Evolutionary conservation across 1,139 yeast genomes (phyloP).

Genomic region (Nakaseomyces bracarensis): DNA sequence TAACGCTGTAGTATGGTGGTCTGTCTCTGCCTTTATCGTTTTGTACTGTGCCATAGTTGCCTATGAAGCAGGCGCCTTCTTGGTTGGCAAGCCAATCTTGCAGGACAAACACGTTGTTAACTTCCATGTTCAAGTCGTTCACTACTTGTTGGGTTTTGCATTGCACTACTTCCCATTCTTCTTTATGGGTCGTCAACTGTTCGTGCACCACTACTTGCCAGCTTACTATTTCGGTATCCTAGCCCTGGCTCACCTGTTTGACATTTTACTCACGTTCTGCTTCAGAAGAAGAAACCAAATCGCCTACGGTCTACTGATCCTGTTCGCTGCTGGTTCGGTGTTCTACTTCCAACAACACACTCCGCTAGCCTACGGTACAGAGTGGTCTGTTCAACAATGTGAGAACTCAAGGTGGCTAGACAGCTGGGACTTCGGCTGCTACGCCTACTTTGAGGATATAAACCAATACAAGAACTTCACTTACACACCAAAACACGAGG

Average conservation of each 20-base stretch:
- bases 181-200: conserved; percentile 88
- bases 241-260: conserved; percentile 75
- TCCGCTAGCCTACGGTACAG: conserved; percentile 66
- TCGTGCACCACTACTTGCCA: conserved; percentile 87
- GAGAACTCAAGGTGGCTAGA: conserved; percentile 47
- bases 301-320: conserved; percentile 40
- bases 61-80: conserved; percentile 65
- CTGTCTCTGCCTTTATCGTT: conserved; percentile 51
- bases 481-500: not conserved
- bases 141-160: conserved; percentile 72
- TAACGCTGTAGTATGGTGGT: conserved; percentile 87
- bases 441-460: conserved; percentile 33
- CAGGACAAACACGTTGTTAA: conserved; percentile 50
- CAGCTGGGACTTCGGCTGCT: conserved; percentile 85
- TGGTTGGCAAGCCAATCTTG: conserved; percentile 47
- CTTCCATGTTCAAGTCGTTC: conserved; percentile 62
- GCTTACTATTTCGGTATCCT: conserved; percentile 83
- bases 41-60: conserved; percentile 47
- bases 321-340: conserved; percentile 44
- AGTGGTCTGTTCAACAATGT: conserved; percentile 73
- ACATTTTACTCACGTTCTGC: conserved; percentile 48
- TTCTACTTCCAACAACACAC: conserved; percentile 57
- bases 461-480: conserved; percentile 17
- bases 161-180: conserved; percentile 81
- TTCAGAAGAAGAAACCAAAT: conserved; percentile 36